These are phyloP conservation scores for Hyaloperonospora brassicae DNA, from an alignment of 352 stramenopile genomes.

Conservation along the genomic window DNA sequence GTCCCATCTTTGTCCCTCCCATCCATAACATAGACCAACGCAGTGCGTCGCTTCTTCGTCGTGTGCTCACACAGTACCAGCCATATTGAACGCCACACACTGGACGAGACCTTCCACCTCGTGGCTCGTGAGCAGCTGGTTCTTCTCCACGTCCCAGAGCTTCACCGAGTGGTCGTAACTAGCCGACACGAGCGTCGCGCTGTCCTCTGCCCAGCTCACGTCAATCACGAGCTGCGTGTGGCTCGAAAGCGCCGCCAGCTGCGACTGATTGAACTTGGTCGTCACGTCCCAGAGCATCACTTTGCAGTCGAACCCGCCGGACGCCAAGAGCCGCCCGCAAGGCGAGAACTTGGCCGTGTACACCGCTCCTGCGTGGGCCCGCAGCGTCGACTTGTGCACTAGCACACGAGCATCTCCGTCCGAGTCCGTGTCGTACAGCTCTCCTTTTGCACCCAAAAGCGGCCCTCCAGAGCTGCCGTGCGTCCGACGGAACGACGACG, in stretches of 20 bases:
- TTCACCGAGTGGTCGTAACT: slow-evolving; percentile 87
- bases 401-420: slow-evolving; percentile 61
- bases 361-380: slow-evolving; percentile 65
- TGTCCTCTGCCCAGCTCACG: slow-evolving; percentile 78
- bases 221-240: slow-evolving; percentile 83
- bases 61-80: slow-evolving; percentile 26
- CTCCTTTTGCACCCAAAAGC: slow-evolving; percentile 36
- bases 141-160: slow-evolving; percentile 82
- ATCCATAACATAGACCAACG: slow-evolving; percentile 3
- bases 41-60: background rate
- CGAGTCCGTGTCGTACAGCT: slow-evolving; percentile 42
- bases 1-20: no score
- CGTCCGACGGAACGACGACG: slow-evolving; percentile 32
- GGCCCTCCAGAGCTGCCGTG: slow-evolving; percentile 27
- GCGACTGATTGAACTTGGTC: slow-evolving; percentile 84
- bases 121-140: slow-evolving; percentile 46
- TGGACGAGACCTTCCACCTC: slow-evolving; percentile 76
- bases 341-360: slow-evolving; percentile 86
- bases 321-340: slow-evolving; percentile 70
- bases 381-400: slow-evolving; percentile 75
- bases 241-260: slow-evolving; percentile 63
- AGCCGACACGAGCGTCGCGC: slow-evolving; percentile 55
- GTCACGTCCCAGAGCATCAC: slow-evolving; percentile 84
- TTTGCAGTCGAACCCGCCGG: slow-evolving; percentile 71
- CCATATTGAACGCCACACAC: slow-evolving; percentile 75